These are phyloP conservation scores for Wickerhamomyces ciferrii DNA, from an alignment of 805 yeast species.

Conservation along the genomic window DNA sequence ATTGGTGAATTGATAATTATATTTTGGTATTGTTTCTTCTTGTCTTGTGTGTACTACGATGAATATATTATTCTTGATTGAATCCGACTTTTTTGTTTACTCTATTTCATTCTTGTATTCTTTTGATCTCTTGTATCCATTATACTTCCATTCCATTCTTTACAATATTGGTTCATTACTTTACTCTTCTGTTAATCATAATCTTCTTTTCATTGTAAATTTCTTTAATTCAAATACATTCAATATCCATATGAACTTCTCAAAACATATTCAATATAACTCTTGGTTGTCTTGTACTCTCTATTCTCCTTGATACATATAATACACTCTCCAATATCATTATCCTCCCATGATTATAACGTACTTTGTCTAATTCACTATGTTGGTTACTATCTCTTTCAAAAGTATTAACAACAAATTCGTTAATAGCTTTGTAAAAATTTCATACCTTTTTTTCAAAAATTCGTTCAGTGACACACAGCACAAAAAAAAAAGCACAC, in stretches of 20 bases:
- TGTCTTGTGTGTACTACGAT: no score
- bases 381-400: neutral
- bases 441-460: conserved; percentile 14
- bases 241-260: no score
- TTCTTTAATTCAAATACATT: no score
- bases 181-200: no score
- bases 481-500: no score
- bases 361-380: conserved; percentile 20
- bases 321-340: neutral
- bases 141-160: neutral
- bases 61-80: neutral
- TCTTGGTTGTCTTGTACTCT: neutral
- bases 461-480: neutral
- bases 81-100: neutral
- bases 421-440: conserved; percentile 11
- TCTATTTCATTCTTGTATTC: neutral
- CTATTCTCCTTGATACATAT: neutral
- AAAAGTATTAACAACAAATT: conserved; percentile 5
- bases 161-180: no score
- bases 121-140: neutral
- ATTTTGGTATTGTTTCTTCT: neutral
- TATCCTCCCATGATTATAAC: conserved; percentile 4
- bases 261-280: no score
- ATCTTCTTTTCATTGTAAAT: no score
- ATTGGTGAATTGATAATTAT: neutral